phyloP scores from a whole-genome alignment of 371 early-diverging fungal species.

The Lichtheimia hyalospora region DNA sequence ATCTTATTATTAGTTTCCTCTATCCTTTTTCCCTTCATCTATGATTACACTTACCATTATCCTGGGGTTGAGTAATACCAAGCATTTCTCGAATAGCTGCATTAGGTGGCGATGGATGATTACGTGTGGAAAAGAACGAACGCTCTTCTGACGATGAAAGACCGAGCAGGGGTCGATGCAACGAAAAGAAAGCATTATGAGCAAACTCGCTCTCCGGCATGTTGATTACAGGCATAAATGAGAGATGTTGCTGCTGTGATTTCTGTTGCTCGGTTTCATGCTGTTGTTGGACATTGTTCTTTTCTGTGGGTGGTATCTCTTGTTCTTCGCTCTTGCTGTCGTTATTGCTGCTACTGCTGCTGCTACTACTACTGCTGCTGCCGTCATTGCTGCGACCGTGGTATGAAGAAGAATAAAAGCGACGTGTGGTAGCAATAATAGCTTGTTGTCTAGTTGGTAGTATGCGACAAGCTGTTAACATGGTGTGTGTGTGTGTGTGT shows the following conservation, averaged over 20 bases:
- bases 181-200: slow-evolving; percentile 49
- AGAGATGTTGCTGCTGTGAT: neutral
- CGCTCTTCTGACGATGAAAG: slow-evolving; percentile 34
- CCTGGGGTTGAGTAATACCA: slow-evolving; percentile 11
- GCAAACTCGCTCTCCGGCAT: slow-evolving; percentile 51
- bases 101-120: slow-evolving; percentile 2
- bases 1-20: neutral
- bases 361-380: neutral
- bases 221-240: slow-evolving; percentile 53
- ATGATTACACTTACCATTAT: slow-evolving; percentile 2
- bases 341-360: neutral
- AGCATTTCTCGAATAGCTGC: slow-evolving; percentile 11
- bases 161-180: slow-evolving; percentile 49
- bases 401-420: slow-evolving; percentile 7
- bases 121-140: slow-evolving; percentile 31
- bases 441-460: no score
- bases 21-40: slow-evolving; percentile 12
- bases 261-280: neutral
- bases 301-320: neutral
- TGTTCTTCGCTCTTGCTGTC: neutral
- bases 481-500: no score
- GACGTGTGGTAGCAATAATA: no score
- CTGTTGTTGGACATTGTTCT: neutral
- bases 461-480: no score
- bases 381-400: slow-evolving; percentile 2